Evolutionary conservation across 495 filamentous ascomycete genomes (phyloP), one percentile per base, ranked within the genome.

Genomic region (Hyaloscypha bicolor): DNA sequence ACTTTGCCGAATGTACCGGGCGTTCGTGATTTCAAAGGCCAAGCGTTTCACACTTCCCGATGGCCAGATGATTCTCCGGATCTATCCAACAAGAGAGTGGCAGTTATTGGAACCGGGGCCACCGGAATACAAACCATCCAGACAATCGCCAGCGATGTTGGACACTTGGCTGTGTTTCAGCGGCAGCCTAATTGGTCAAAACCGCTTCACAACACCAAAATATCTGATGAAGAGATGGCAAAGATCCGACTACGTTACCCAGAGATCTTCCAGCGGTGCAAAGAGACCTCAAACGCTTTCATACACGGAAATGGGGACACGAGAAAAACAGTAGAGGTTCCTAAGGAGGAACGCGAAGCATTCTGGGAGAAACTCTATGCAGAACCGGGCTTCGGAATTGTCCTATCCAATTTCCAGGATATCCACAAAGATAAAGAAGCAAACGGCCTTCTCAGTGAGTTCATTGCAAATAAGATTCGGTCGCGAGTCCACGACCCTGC

Each of bases 71-170:
- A 73, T 77, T 71, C 68, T 64, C 63, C 77, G 76, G 60, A 81
- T 78, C 39, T 86, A 78, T 72, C 77, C 30, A 75, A 79, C 32
- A 87, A 87, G 73, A 81, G 80, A 53, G 73, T 88, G 11, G 84
- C 82, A 16, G 81, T 88, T 39, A 81, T 88, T 60, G 86, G 86
- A 21, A 82, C 78, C 33, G 86, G 86, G 19, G 77, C 83, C 2
- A 86, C 84, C 0, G 86, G 21, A 9, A 75, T 88, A 29, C 86
- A 86, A 35, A 77, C 86, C 30, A 75, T 74, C 19, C 78, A 78
- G 65, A 74, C 76, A 71, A 70, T 66, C 2, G 83, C 75, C 9
- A 76, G 75, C 16, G 65, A 68, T 0, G 81, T 77, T 4, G 72
- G 57, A 3, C 60, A 72, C 4, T 66, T 81, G n/a, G 82, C 73